Conservation (phyloP, 257 asterid species). For the Coffea eugenioides region DNA sequence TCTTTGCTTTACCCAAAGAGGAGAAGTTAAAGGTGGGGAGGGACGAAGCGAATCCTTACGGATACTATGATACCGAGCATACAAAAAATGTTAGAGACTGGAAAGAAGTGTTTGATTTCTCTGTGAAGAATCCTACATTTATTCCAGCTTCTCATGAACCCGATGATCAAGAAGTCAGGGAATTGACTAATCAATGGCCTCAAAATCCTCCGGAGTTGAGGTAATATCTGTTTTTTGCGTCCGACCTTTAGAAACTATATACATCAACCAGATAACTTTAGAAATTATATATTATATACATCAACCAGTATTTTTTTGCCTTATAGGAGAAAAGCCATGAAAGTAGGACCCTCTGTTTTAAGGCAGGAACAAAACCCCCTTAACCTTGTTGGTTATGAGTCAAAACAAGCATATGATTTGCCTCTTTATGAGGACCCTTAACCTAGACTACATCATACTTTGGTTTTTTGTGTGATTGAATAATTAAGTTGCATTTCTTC, state of each 20-base stretch:
- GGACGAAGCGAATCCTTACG: constrained; percentile 42
- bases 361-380: no score
- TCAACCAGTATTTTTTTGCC: no score
- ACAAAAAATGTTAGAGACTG: constrained; percentile 74
- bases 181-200: constrained; percentile 22
- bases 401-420: no score
- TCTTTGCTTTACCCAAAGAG: constrained; percentile 53
- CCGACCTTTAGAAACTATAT: not conserved
- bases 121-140: constrained; percentile 38
- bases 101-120: constrained; percentile 73
- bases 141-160: constrained; percentile 52
- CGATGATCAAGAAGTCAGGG: constrained; percentile 36
- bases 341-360: no score
- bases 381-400: no score
- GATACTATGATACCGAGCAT: constrained; percentile 63
- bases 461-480: not conserved
- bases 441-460: not conserved
- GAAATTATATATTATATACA: no score
- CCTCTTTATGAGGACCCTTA: not conserved
- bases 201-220: constrained; percentile 12
- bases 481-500: not conserved
- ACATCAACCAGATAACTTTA: not conserved
- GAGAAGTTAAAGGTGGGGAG: constrained; percentile 57
- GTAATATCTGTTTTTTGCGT: not conserved
- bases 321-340: no score